These are phyloP conservation scores for Cicer chorassanicum DNA, from an alignment of 306 rosid species.

Conservation along the genomic window DNA sequence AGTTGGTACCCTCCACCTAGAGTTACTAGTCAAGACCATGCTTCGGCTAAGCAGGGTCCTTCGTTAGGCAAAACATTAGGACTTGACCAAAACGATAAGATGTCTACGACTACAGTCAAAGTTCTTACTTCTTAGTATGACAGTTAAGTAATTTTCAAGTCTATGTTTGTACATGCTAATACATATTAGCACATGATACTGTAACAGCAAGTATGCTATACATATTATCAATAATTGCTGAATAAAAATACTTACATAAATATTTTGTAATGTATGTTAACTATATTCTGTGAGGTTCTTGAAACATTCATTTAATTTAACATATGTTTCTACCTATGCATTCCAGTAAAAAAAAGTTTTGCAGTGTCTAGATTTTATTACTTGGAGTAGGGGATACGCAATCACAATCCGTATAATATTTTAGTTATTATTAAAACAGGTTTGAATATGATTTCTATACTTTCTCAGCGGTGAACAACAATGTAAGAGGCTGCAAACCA, in stretches of 20 bases:
- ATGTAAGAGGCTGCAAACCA: too few species aligned
- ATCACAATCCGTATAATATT: neutral
- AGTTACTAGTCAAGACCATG: neutral
- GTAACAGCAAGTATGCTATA: neutral
- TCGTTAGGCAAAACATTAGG: too few species aligned
- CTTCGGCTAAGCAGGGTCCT: too few species aligned
- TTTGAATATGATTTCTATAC: too few species aligned
- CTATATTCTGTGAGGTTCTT: neutral
- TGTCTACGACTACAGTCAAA: neutral
- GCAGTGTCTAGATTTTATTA: constrained; percentile 16
- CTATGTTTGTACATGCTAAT: neutral
- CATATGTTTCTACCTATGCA: constrained; percentile 8
- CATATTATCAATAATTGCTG: constrained; percentile 8
- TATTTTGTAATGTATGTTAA: neutral
- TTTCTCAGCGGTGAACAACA: too few species aligned
- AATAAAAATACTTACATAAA: neutral
- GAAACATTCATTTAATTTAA: neutral
- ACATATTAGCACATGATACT: neutral
- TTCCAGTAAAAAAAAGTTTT: neutral
- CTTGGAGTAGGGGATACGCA: neutral
- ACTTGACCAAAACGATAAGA: neutral
- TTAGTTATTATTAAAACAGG: too few species aligned
- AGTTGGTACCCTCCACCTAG: neutral
- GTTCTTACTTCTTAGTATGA: constrained; percentile 24
- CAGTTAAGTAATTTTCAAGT: neutral